Conservation (phyloP, 768 basidiomycete species). For the Tricholoma terreum region DNA sequence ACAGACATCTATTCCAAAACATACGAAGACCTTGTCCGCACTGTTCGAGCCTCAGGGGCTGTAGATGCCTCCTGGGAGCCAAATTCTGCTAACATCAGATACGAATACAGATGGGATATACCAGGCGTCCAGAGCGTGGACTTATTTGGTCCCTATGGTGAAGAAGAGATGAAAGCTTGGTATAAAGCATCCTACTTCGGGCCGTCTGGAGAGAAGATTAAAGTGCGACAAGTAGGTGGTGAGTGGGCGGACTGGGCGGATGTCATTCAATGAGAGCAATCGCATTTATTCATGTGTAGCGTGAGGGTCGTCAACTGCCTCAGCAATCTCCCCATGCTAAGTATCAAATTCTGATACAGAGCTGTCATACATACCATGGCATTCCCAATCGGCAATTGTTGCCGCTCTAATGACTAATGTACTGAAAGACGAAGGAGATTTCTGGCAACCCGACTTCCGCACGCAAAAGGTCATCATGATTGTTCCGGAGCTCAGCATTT, state of each 20-base stretch:
- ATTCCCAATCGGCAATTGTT: slow-evolving; percentile 3
- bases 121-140: slow-evolving; percentile 44
- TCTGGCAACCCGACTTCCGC: slow-evolving; percentile 82
- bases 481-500: slow-evolving; percentile 80
- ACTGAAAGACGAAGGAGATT: slow-evolving; percentile 96
- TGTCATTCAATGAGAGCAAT: slow-evolving; percentile 42
- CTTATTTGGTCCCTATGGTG: slow-evolving; percentile 76
- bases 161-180: slow-evolving; percentile 81
- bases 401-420: slow-evolving; percentile 72
- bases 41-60: slow-evolving; percentile 66
- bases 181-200: slow-evolving; percentile 82
- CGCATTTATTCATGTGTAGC: neutral
- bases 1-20: slow-evolving; percentile 83
- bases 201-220: slow-evolving; percentile 68
- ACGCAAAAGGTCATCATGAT: slow-evolving; percentile 93
- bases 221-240: slow-evolving; percentile 60
- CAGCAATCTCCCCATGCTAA: neutral
- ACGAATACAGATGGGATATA: slow-evolving; percentile 80
- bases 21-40: slow-evolving; percentile 80
- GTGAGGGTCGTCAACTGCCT: neutral
- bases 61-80: slow-evolving; percentile 72
- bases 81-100: slow-evolving; percentile 70
- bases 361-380: neutral
- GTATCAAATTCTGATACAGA: neutral
- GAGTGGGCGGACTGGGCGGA: slow-evolving; percentile 79